Percentiles rank a stretch among this genome's conserved stretches.
These are phyloP conservation scores for Skeletonema menzelii DNA, from an alignment of 108 stramenopile species.

Conservation along the genomic window DNA sequence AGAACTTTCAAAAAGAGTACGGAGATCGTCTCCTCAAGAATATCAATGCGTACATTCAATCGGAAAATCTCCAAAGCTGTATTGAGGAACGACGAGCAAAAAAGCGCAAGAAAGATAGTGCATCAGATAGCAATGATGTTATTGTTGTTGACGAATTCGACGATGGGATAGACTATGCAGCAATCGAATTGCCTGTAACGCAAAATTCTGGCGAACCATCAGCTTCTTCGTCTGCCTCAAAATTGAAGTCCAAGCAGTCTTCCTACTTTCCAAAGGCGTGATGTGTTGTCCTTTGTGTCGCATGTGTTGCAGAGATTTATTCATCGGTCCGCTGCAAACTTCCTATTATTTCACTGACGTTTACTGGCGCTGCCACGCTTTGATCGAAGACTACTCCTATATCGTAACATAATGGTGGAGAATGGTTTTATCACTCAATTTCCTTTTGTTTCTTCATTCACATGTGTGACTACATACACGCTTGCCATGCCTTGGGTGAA, in stretches of 20 bases:
- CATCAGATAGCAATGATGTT: conserved; percentile 20
- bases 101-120: conserved; percentile 20
- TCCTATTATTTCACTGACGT: too few species aligned
- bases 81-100: conserved; percentile 39
- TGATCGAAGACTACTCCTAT: too few species aligned
- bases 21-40: conserved; percentile 74
- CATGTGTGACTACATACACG: too few species aligned
- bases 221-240: neutral
- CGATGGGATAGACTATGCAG: conserved; percentile 39
- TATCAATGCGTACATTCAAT: conserved; percentile 66
- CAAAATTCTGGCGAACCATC: neutral
- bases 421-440: too few species aligned
- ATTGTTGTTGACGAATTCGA: conserved; percentile 35
- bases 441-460: too few species aligned
- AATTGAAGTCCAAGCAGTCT: neutral
- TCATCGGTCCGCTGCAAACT: too few species aligned
- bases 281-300: neutral
- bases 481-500: too few species aligned
- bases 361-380: too few species aligned
- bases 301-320: too few species aligned
- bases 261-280: neutral
- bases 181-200: conserved; percentile 21
- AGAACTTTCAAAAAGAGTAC: conserved; percentile 77
- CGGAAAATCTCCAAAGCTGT: conserved; percentile 52
- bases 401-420: too few species aligned